phyloP scores from a whole-genome alignment of 306 rosid genomes.

The Macrotyloma uniflorum region DNA sequence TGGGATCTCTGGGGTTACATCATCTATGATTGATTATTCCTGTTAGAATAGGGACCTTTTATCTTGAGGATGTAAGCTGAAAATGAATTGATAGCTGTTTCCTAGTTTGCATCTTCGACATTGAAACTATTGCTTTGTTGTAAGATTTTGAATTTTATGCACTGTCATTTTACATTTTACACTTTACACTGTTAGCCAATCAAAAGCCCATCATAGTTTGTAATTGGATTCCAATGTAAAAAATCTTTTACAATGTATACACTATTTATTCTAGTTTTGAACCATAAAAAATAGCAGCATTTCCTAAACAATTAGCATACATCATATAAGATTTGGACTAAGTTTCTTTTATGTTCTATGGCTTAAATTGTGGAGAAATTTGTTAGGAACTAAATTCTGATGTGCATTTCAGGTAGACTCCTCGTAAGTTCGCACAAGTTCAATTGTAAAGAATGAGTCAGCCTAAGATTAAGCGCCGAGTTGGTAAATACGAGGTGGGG shows the following conservation, averaged over 20 bases:
- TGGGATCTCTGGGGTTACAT: constrained; percentile 29
- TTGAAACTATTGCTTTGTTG: constrained; percentile 2
- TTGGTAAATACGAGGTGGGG: constrained; percentile 93
- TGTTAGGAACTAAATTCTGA: constrained; percentile 32
- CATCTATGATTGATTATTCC: background rate
- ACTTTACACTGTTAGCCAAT: background rate
- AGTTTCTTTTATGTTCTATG: background rate
- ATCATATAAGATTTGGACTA: background rate
- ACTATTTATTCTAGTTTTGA: background rate
- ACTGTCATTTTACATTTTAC: background rate
- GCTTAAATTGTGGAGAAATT: background rate
- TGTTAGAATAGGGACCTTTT: background rate
- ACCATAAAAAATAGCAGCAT: background rate
- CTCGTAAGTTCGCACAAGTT: constrained; percentile 32
- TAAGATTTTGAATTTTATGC: background rate
- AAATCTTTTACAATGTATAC: background rate
- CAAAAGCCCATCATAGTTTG: background rate
- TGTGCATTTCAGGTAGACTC: constrained; percentile 44
- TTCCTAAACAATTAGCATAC: background rate
- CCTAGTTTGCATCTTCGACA: constrained; percentile 29
- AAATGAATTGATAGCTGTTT: background rate
- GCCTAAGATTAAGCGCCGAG: constrained; percentile 79
- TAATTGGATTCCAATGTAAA: background rate
- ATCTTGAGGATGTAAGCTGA: background rate
- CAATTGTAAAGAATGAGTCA: constrained; percentile 65